Evolutionary conservation across 2,329 filamentous ascomycete genomes (phyloP).

Genomic region (Didymellaceae sp.): DNA sequence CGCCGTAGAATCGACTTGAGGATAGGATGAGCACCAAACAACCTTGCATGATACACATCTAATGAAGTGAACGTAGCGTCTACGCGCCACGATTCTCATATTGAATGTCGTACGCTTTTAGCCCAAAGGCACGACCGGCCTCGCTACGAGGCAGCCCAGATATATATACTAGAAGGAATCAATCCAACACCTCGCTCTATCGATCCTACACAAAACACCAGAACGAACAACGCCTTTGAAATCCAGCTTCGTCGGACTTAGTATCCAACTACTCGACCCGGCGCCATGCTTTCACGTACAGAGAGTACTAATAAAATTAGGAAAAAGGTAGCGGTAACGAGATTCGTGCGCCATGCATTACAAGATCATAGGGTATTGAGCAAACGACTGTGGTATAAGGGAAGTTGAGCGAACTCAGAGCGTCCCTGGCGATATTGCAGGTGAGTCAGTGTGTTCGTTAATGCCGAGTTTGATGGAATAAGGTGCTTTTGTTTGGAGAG

Average conservation of each 20-base stretch:
- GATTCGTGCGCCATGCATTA: slow-evolving; percentile 15
- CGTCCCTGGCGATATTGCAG: slow-evolving; percentile 15
- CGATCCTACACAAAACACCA: neutral
- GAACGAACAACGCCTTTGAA: slow-evolving; percentile 1
- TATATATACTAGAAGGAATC: neutral
- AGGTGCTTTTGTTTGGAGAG: neutral
- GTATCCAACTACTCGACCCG: slow-evolving; percentile 5
- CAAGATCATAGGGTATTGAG: slow-evolving; percentile 19
- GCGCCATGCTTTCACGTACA: slow-evolving; percentile 12
- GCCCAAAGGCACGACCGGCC: too few species aligned
- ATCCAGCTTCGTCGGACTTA: neutral
- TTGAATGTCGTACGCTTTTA: neutral
- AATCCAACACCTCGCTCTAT: neutral
- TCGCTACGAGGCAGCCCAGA: too few species aligned
- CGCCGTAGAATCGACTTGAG: too few species aligned
- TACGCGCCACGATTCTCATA: neutral
- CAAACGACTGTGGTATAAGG: slow-evolving; percentile 3
- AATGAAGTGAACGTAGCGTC: too few species aligned
- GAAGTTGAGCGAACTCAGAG: slow-evolving; percentile 5
- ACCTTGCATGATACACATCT: too few species aligned
- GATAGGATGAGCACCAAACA: too few species aligned
- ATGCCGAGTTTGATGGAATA: slow-evolving; percentile 4
- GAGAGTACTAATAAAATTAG: slow-evolving; percentile 5
- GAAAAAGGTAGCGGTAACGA: slow-evolving; percentile 1
- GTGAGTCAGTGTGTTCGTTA: slow-evolving; percentile 11